Conservation (phyloP, 2,329 filamentous ascomycete species). For the Botrytis sinoallii region DNA sequence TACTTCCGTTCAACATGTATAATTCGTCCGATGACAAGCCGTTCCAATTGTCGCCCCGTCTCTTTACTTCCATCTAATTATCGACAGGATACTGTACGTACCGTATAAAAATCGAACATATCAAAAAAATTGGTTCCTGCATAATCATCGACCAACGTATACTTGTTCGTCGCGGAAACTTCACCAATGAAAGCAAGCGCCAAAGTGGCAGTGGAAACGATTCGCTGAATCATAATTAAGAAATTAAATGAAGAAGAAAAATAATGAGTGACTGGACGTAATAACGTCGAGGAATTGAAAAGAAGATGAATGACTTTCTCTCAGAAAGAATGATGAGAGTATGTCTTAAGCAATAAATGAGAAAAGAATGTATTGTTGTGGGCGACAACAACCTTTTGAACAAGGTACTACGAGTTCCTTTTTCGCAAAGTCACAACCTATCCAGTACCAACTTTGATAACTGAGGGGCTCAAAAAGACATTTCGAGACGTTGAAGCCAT, state of each 20-base stretch:
- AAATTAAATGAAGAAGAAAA: constrained; percentile 21
- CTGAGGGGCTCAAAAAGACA: constrained; percentile 1
- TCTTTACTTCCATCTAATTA: neutral
- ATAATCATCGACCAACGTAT: constrained; percentile 36
- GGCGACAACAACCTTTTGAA: constrained; percentile 19
- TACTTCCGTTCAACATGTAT: neutral
- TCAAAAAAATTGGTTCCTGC: constrained; percentile 44
- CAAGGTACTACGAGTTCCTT: constrained; percentile 1
- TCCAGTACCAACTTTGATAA: constrained; percentile 9
- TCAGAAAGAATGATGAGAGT: constrained; percentile 21
- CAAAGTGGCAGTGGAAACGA: constrained; percentile 12
- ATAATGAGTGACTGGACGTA: constrained; percentile 31
- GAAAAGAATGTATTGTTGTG: neutral
- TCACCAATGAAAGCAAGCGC: constrained; percentile 19
- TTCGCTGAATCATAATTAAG: constrained; percentile 23
- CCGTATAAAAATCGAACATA: constrained; percentile 53
- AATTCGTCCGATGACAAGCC: neutral
- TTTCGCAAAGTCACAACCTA: constrained; percentile 5
- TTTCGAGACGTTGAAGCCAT: constrained; percentile 5
- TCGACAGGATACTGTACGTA: constrained; percentile 19
- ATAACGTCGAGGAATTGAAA: constrained; percentile 24
- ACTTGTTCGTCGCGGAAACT: constrained; percentile 21
- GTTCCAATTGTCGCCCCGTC: neutral
- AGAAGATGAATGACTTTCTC: constrained; percentile 13
- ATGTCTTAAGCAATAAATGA: constrained; percentile 3